Percentiles rank a stretch among this genome's conserved stretches.
Evolutionary conservation across 345 rosid species (phyloP).

Genomic region (Capsella bursapastoris): DNA sequence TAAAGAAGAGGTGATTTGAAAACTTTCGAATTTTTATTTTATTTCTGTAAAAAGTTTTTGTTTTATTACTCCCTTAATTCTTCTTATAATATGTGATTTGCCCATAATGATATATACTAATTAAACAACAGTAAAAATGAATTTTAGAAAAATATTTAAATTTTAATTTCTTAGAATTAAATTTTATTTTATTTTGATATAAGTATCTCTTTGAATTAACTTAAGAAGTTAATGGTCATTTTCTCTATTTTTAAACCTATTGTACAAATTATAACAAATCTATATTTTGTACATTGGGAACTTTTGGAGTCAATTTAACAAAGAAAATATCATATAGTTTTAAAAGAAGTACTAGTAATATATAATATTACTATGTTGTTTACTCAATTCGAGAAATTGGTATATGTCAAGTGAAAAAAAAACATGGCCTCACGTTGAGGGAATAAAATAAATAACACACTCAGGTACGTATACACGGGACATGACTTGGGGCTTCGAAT

Average conservation of each 20-base stretch:
- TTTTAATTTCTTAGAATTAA: too few relatives aligned
- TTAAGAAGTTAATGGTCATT: too few relatives aligned
- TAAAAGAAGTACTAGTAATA: not conserved
- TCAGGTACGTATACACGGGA: not conserved
- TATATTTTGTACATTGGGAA: too few relatives aligned
- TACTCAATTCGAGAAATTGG: not conserved
- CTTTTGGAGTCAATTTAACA: too few relatives aligned
- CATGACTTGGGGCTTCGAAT: not conserved
- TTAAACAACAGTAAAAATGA: too few relatives aligned
- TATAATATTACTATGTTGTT: not conserved
- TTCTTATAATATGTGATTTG: not conserved
- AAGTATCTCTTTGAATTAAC: too few relatives aligned
- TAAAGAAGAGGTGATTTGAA: constrained; percentile 31
- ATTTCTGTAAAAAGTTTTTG: not conserved
- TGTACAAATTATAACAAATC: too few relatives aligned
- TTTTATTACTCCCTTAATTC: not conserved
- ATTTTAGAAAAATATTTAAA: too few relatives aligned
- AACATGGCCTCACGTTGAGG: constrained; percentile 35
- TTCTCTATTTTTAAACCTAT: too few relatives aligned
- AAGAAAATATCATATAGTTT: too few relatives aligned
- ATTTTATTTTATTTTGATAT: too few relatives aligned
- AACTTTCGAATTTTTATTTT: constrained; percentile 32
- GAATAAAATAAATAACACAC: not conserved
- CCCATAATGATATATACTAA: too few relatives aligned
- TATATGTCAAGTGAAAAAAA: constrained; percentile 6